Evolutionary conservation across 2,329 filamentous ascomycete species (phyloP).

Genomic region (Botrytis byssoidea): DNA sequence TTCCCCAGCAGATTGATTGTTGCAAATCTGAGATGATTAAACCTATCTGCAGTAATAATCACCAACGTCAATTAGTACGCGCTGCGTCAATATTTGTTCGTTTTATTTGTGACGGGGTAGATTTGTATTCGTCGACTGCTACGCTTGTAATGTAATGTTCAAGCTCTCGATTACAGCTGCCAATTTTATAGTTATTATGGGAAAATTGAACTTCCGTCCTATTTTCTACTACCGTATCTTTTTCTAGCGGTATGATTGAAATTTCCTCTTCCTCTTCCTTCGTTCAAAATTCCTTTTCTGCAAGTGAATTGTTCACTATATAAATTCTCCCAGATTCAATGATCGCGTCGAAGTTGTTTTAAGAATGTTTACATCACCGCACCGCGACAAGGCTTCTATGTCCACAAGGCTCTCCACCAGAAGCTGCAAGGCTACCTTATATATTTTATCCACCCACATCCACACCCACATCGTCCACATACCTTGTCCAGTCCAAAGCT

Average conservation of each 20-base stretch:
- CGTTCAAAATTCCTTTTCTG: not conserved
- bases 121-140: not conserved
- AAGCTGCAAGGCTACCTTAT: constrained; percentile 3
- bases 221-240: not conserved
- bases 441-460: not conserved
- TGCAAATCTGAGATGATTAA: too few relatives aligned
- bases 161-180: not conserved
- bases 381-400: not conserved
- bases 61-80: not conserved
- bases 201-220: not conserved
- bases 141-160: not conserved
- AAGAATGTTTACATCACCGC: not conserved
- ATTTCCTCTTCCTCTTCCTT: not conserved
- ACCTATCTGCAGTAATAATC: not conserved
- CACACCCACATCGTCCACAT: not conserved
- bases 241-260: not conserved
- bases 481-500: not conserved
- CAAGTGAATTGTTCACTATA: not conserved
- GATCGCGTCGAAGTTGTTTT: not conserved
- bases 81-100: not conserved
- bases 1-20: not conserved
- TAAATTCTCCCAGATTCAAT: not conserved
- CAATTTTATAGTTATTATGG: not conserved
- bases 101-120: not conserved
- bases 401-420: constrained; percentile 2